Percentiles rank a stretch among this genome's conserved stretches.
Evolutionary conservation across 306 rosid genomes (phyloP).

Genomic region (Cyclanthera cordifolia): DNA sequence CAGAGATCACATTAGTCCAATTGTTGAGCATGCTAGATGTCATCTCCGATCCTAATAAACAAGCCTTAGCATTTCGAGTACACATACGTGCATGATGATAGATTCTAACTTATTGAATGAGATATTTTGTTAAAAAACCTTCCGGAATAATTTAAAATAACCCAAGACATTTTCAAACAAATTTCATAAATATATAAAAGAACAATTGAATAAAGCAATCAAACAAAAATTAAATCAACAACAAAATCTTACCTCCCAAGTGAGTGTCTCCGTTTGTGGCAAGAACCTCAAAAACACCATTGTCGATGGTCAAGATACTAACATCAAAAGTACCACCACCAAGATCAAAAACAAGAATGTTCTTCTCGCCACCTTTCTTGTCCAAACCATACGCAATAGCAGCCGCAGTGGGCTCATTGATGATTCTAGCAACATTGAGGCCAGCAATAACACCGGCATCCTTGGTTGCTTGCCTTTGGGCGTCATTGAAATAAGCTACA

Average conservation of each 20-base stretch:
- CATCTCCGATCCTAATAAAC: neutral
- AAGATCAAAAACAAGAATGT: constrained; percentile 93
- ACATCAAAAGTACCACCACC: constrained; percentile 99
- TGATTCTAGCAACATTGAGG: constrained; percentile 90
- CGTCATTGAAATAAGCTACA: constrained; percentile 93
- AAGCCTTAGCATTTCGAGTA: neutral
- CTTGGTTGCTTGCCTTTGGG: constrained; percentile 99
- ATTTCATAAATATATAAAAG: neutral
- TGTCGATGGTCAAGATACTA: constrained; percentile 95
- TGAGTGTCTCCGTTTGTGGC: constrained; percentile 96
- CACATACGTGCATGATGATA: neutral
- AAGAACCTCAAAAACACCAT: constrained; percentile 95
- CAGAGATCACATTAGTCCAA: neutral
- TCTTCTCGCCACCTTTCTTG: constrained; percentile 98
- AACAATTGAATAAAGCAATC: neutral
- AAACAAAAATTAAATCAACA: neutral
- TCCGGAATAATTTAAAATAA: neutral
- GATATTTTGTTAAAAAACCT: neutral
- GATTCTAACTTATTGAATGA: too few relatives aligned
- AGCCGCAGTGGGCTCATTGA: constrained; percentile 96
- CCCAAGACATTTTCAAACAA: neutral
- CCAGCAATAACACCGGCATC: constrained; percentile 96
- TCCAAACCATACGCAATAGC: constrained; percentile 96
- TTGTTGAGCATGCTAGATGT: neutral
- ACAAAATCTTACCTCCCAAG: constrained; percentile 66